Conservation (phyloP, 805 yeast species). For the Ogataea parapolymorpha region DNA sequence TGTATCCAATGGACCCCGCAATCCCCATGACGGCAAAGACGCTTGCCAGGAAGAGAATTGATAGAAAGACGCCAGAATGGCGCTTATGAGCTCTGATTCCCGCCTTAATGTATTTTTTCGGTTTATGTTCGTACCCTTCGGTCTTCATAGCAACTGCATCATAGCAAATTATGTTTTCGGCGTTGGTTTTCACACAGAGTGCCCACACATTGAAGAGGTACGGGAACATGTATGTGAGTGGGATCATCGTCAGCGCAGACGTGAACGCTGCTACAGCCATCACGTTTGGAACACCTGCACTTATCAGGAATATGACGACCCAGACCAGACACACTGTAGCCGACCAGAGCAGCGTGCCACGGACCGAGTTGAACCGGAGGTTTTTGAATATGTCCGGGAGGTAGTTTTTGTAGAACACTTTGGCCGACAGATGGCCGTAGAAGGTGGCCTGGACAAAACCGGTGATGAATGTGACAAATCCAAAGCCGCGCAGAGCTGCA, state of each 20-base stretch:
- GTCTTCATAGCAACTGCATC: conserved; percentile 13
- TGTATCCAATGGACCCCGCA: conserved; percentile 24
- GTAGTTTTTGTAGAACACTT: conserved; percentile 41
- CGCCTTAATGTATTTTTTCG: neutral
- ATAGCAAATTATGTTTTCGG: conserved; percentile 2
- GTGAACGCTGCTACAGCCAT: conserved; percentile 24
- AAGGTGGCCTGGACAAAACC: conserved; percentile 44
- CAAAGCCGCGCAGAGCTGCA: conserved; percentile 34
- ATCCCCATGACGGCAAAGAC: conserved; percentile 20
- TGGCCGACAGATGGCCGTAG: conserved; percentile 46
- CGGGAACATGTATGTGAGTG: conserved; percentile 29
- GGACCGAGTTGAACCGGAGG: conserved; percentile 32
- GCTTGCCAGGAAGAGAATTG: neutral
- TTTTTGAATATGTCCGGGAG: conserved; percentile 31
- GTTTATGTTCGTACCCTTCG: neutral
- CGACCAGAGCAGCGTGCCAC: conserved; percentile 27
- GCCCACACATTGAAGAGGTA: conserved; percentile 21
- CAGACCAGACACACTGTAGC: conserved; percentile 15
- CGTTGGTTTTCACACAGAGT: conserved; percentile 15
- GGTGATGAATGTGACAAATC: conserved; percentile 35
- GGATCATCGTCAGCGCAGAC: conserved; percentile 27
- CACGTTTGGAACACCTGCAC: conserved; percentile 30
- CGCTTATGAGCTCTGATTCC: neutral
- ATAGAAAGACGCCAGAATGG: neutral
- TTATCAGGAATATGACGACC: conserved; percentile 15